Conservation (phyloP, 2,329 filamentous ascomycete genomes). For the Alternaria postmessia region DNA sequence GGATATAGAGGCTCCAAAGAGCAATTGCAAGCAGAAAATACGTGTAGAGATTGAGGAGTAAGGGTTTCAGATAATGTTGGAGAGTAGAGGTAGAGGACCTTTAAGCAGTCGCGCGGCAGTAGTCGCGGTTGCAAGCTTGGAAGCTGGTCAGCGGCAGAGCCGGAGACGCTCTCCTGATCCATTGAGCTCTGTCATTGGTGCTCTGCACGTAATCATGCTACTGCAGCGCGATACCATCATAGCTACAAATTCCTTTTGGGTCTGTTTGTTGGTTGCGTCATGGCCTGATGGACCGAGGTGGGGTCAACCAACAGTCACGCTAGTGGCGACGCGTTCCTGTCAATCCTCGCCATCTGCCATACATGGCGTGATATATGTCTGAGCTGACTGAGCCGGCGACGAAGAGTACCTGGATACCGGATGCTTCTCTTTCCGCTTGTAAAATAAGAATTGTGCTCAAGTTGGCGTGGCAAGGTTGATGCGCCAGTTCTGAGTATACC, state of each 20-base stretch:
- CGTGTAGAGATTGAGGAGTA: not conserved
- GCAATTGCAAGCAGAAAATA: not conserved
- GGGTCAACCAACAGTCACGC: conserved; percentile 10
- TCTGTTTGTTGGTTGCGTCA: conserved; percentile 18
- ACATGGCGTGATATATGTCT: not conserved
- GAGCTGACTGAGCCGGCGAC: not conserved
- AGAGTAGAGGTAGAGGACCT: conserved; percentile 6
- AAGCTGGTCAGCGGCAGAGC: conserved; percentile 10
- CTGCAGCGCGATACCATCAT: conserved; percentile 31
- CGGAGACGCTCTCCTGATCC: conserved; percentile 24
- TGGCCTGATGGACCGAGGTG: conserved; percentile 20
- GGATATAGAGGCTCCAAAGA: not conserved
- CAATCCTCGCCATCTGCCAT: not conserved
- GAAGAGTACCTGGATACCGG: not conserved
- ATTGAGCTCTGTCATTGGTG: conserved; percentile 27
- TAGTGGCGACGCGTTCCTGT: conserved; percentile 17
- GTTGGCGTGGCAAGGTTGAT: not conserved
- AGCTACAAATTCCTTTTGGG: conserved; percentile 22
- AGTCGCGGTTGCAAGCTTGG: conserved; percentile 12
- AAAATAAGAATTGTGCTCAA: not conserved
- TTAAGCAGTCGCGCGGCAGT: conserved; percentile 18
- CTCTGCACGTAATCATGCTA: conserved; percentile 4
- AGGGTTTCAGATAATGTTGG: not conserved
- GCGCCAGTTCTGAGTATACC: not conserved
- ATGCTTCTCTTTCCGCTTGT: not conserved